Conservation (phyloP, 2,329 filamentous ascomycete genomes). For the Alternaria brassicae region DNA sequence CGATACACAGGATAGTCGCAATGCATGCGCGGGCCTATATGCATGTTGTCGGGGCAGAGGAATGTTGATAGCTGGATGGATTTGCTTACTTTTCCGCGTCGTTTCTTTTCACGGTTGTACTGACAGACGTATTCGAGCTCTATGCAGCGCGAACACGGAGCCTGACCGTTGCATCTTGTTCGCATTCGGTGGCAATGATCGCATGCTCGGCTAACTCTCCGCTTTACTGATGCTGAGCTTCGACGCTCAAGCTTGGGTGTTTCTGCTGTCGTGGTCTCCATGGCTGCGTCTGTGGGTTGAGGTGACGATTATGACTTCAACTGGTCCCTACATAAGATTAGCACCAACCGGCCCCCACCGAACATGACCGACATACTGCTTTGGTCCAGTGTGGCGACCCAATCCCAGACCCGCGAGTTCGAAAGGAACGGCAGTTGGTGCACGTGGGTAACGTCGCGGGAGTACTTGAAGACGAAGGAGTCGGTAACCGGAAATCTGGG, state of each 20-base stretch:
- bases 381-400: slow-evolving; percentile 5
- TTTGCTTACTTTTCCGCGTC: slow-evolving; percentile 83
- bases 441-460: slow-evolving; percentile 7
- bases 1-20: background rate
- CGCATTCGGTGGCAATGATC: slow-evolving; percentile 95
- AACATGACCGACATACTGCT: slow-evolving; percentile 12
- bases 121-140: slow-evolving; percentile 82
- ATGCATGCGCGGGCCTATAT: background rate
- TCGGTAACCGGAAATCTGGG: slow-evolving; percentile 36
- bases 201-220: slow-evolving; percentile 89
- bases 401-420: background rate
- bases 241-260: slow-evolving; percentile 43
- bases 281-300: slow-evolving; percentile 21
- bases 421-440: slow-evolving; percentile 3
- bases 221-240: slow-evolving; percentile 70
- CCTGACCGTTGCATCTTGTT: slow-evolving; percentile 91
- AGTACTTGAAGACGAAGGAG: slow-evolving; percentile 24
- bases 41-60: background rate
- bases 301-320: slow-evolving; percentile 10
- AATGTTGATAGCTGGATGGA: background rate
- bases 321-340: slow-evolving; percentile 15
- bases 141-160: slow-evolving; percentile 89
- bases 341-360: slow-evolving; percentile 3
- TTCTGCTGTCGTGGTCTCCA: slow-evolving; percentile 39
- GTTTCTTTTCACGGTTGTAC: slow-evolving; percentile 90